Evolutionary conservation across 2,329 filamentous ascomycete genomes (phyloP), one percentile per base, ranked within the genome.

Genomic region (Calonectria ilicicola): DNA sequence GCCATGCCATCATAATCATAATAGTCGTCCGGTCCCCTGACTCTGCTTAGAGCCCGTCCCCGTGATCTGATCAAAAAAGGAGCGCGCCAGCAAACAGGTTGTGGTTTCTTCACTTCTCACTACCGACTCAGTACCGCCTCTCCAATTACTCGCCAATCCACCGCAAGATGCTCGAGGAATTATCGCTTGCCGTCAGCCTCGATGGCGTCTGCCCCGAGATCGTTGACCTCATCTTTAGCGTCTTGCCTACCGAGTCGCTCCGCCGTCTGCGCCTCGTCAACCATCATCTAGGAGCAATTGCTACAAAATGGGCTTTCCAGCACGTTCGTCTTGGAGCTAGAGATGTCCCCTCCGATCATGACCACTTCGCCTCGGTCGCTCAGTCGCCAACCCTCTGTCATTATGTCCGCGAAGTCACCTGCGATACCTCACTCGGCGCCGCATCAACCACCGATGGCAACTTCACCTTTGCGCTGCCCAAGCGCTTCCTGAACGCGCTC

Each of bases 201-300:
- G 58, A 56, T 2, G 60, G 27, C 46, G 21, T 72, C 27, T 56
- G 56, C 19, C 49, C 65, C 5, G 66, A 74, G 23, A n/a, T 74
- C 5, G 40, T 42, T 2, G 58, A 70, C 40, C 27, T 67, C 15
- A 27, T 72, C 19, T 69, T 49, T 40, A 60, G 63, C 9, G 32
- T 35, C 1, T 17, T 70, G 15, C 56, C 66, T 23, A 63, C 53
- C 10, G 27, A 66, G 6, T 40, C 72, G 15, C 72, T 74, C 15
- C 46, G 44, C 26, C 42, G 21, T 23, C 53, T 74, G 42, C 62
- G 72, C n/a, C 72, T 69, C 42, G 72, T 72, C 29, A 74, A 72
- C 46, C 69, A 32, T 26, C 69, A 29, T 8, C 40, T 74, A 2
- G 56, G 53, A 19, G 23, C 35, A 27, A 49, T 66, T 35, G 69